Conservation (phyloP, 169 alveolate genomes). For the Plasmodium berghei region DNA sequence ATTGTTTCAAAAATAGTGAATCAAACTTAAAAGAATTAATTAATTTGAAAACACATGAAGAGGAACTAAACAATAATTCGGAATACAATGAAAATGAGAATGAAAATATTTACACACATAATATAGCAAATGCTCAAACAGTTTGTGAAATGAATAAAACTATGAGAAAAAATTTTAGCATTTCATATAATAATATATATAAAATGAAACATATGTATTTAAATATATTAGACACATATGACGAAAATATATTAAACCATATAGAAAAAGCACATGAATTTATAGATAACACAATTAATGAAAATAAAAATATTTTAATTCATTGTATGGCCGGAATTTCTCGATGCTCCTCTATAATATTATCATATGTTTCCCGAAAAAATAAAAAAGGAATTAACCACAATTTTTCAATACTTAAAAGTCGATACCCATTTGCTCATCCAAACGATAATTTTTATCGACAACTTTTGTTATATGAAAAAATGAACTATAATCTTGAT, state of each 20-base stretch:
- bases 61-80: background rate
- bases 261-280: conserved; percentile 49
- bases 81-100: background rate
- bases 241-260: conserved; percentile 50
- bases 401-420: conserved; percentile 17
- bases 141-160: conserved; percentile 41
- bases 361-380: conserved; percentile 53
- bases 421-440: conserved; percentile 53
- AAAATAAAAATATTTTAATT: conserved; percentile 28
- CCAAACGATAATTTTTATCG: conserved; percentile 64
- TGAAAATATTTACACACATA: background rate
- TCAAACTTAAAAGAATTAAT: no score
- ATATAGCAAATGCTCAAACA: background rate
- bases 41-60: no score
- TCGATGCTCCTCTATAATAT: conserved; percentile 63
- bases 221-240: conserved; percentile 52
- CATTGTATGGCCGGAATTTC: conserved; percentile 76
- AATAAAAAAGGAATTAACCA: conserved; percentile 36
- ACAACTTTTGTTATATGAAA: conserved; percentile 60
- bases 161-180: conserved; percentile 3
- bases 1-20: background rate
- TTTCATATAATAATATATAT: conserved; percentile 21
- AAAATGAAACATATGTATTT: conserved; percentile 64
- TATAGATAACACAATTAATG: conserved; percentile 33
- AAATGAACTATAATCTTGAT: conserved; percentile 53